These are phyloP conservation scores for Endocalyx cinctus DNA, from an alignment of 2,329 filamentous ascomycete species.

Conservation along the genomic window DNA sequence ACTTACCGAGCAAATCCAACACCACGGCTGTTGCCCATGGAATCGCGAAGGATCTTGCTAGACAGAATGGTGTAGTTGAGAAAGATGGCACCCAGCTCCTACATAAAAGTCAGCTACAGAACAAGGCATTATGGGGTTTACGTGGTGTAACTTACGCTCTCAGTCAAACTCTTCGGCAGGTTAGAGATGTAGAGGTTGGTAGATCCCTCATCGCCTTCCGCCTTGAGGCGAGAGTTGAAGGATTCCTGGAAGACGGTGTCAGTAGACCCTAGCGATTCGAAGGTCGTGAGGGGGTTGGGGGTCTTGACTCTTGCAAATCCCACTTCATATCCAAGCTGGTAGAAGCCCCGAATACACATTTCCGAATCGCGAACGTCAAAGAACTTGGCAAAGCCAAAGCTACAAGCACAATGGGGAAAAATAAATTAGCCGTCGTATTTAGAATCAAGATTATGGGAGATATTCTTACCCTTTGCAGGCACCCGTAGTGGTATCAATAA, in stretches of 20 bases:
- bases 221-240: constrained; percentile 97
- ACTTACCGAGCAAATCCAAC: constrained; percentile 93
- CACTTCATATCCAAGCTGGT: constrained; percentile 91
- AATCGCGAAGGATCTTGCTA: constrained; percentile 90
- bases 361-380: constrained; percentile 83
- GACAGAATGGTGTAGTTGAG: constrained; percentile 79
- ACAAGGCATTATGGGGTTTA: constrained; percentile 1
- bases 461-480: constrained; percentile 85
- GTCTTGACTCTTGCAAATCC: constrained; percentile 81
- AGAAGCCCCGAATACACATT: constrained; percentile 93
- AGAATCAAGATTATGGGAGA: no score
- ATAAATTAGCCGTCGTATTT: no score
- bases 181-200: constrained; percentile 99
- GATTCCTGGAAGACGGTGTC: constrained; percentile 63
- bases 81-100: constrained; percentile 77
- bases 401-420: constrained; percentile 39
- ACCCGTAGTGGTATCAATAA: constrained; percentile 89
- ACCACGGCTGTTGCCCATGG: constrained; percentile 87
- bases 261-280: no score
- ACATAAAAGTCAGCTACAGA: constrained; percentile 11
- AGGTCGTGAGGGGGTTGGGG: constrained; percentile 2
- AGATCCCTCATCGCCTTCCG: constrained; percentile 81
- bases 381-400: constrained; percentile 97
- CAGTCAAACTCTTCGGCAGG: constrained; percentile 84
- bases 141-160: constrained; percentile 59